A percentile compares a stretch with the other conserved stretches of the same genome.
phyloP scores from a whole-genome alignment of 176 grass and related monocot genomes.

The Miscanthus lutarioriparius region DNA sequence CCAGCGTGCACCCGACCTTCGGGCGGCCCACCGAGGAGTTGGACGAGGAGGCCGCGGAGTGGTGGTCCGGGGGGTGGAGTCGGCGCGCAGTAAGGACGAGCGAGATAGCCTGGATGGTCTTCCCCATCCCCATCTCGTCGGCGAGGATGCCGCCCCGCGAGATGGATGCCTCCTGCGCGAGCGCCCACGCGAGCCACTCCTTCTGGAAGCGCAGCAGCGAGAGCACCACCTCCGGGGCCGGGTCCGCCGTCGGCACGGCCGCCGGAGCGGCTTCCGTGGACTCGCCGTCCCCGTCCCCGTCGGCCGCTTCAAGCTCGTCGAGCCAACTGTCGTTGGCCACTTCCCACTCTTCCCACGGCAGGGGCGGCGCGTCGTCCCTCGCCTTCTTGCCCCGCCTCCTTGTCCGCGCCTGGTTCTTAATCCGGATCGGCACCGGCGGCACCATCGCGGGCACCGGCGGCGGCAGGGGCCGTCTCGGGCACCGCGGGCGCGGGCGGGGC shows the following conservation, averaged over 20 bases:
- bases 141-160: conserved; percentile 79
- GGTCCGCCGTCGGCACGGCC: conserved; percentile 36
- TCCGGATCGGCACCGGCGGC: neutral
- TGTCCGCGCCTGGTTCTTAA: neutral
- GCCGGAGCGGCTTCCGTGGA: neutral
- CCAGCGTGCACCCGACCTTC: conserved; percentile 59
- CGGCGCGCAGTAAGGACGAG: conserved; percentile 70
- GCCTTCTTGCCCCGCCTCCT: conserved; percentile 29
- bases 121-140: conserved; percentile 99
- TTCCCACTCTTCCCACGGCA: conserved; percentile 74
- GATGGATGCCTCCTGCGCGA: conserved; percentile 66
- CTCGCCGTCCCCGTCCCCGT: neutral
- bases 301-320: conserved; percentile 6
- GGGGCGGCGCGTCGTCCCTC: neutral
- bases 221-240: conserved; percentile 59
- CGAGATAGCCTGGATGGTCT: conserved; percentile 96
- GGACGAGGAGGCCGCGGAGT: neutral
- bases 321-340: conserved; percentile 63
- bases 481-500: neutral
- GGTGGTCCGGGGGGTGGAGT: no score
- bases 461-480: neutral
- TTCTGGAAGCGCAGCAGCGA: conserved; percentile 88
- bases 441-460: neutral
- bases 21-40: neutral
- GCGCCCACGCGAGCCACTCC: conserved; percentile 88